Evolutionary conservation across 495 filamentous ascomycete species (phyloP), one percentile per base, ranked within the genome.

Genomic region (Letharia lupina): DNA sequence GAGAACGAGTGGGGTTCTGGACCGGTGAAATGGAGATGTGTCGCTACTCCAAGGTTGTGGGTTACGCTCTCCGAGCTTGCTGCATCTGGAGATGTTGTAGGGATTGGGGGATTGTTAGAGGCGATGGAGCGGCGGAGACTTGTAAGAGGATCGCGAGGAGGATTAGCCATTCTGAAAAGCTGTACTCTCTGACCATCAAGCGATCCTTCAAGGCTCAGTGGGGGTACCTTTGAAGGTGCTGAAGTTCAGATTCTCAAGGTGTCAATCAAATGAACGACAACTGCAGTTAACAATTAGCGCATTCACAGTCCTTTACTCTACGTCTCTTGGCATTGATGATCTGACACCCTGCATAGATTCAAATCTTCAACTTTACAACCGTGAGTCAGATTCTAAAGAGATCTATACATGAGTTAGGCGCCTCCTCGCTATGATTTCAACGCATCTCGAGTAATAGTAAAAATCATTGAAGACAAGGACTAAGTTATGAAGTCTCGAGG

Each of bases 91-190:
- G 89, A 86, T 60, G 84, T 86, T 56, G 88, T 88, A 37, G 90
- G 86, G 41, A 87, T 83, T 62, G 90, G 87, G 60, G 84, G 79
- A 72, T 73, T 81, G 68, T 83, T 80, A 59, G 84, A 79, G 40
- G 87, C 84, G 74, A 96, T 93, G 62, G 89, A 85, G 68, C 87
- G 86, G 67, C 91, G 88, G 54, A 96, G 82, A 65, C 90, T 84
- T 61, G 89, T 79, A 62, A 96, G 88, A 56, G 91, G 85, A 72
- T 96, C 91, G 52, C 60, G 50, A 6, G 65, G 18, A 40, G 45
- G 0, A 16, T 7, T 61, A 37, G 54, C 54, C 54, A 57, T 57
- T 37, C 6, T 37, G 12, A 35, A 28, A 56, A 31, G 31, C 31
- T 20, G 33, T 23, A 57, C 16, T 16, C 16, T 16, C 31, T 18